A percentile compares a stretch with the other conserved stretches of the same genome.
phyloP scores from a whole-genome alignment of 164 flowering plant genomes.

The Brasenia schreberi region DNA sequence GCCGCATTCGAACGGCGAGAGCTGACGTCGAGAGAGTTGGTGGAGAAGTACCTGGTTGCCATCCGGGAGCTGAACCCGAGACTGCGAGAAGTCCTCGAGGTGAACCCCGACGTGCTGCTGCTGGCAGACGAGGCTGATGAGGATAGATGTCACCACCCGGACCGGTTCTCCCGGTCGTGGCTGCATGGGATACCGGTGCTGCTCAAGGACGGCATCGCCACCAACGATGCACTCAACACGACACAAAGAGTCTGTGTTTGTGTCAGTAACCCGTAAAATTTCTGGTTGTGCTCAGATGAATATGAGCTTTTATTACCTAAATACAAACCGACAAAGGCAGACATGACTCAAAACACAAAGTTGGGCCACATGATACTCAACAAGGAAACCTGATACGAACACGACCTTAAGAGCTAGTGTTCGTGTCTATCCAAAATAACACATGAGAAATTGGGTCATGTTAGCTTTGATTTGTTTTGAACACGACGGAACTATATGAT shows the following conservation, averaged over 20 bases:
- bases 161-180: neutral
- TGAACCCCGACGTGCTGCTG: conserved; percentile 25
- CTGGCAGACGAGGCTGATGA: conserved; percentile 30
- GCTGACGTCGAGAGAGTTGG: conserved; percentile 14
- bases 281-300: neutral
- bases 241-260: neutral
- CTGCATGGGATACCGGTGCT: conserved; percentile 45
- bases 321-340: too few relatives aligned
- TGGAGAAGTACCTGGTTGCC: conserved; percentile 18
- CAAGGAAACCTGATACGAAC: too few relatives aligned
- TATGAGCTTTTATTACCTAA: too few relatives aligned
- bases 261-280: neutral
- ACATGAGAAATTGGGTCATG: too few relatives aligned
- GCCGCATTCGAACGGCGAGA: conserved; percentile 27
- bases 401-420: too few relatives aligned
- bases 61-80: conserved; percentile 24
- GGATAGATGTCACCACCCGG: neutral
- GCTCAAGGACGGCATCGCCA: conserved; percentile 26
- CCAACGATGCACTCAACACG: conserved; percentile 21
- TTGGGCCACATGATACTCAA: too few relatives aligned
- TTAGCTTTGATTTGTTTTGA: too few relatives aligned
- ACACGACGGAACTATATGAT: too few relatives aligned
- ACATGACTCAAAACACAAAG: too few relatives aligned
- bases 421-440: too few relatives aligned
- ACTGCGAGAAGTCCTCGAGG: conserved; percentile 26